Percentiles rank a stretch among this genome's conserved stretches.
Conservation (phyloP, 2,329 filamentous ascomycete genomes). For the Reticulascus tulasneorum region DNA sequence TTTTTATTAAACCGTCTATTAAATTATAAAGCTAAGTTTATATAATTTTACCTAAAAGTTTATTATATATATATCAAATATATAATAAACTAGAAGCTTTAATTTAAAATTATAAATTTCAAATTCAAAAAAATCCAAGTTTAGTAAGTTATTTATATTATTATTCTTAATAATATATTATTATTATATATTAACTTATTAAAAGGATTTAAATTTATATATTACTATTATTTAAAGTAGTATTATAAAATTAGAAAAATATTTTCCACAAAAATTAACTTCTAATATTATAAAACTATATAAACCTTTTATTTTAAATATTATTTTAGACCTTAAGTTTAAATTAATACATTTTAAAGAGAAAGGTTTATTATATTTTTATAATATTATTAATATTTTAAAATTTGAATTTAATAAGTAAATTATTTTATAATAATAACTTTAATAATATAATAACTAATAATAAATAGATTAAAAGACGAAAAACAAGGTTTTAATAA, state of each 20-base stretch:
- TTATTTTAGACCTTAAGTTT: neutral
- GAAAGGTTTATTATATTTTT: neutral
- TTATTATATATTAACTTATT: conserved; percentile 5
- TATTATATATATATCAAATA: neutral
- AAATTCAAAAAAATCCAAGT: no score
- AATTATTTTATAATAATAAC: neutral
- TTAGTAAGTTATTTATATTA: conserved; percentile 1
- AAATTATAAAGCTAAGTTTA: neutral
- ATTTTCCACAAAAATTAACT: no score
- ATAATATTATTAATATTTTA: neutral
- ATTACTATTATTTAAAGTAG: neutral
- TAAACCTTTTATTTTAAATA: neutral
- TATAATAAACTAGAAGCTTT: neutral
- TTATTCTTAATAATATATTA: conserved; percentile 5
- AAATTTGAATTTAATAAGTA: neutral
- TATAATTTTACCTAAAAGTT: neutral
- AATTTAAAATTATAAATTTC: no score
- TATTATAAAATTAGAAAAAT: conserved; percentile 2
- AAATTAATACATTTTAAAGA: neutral
- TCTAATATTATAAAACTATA: no score
- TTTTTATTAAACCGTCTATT: neutral
- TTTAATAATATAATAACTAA: no score
- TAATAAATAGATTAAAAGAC: no score
- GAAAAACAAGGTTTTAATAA: no score
- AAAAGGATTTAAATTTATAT: neutral